Evolutionary conservation across 371 early-diverging fungal genomes (phyloP).

Genomic region (Mortierella sp.): DNA sequence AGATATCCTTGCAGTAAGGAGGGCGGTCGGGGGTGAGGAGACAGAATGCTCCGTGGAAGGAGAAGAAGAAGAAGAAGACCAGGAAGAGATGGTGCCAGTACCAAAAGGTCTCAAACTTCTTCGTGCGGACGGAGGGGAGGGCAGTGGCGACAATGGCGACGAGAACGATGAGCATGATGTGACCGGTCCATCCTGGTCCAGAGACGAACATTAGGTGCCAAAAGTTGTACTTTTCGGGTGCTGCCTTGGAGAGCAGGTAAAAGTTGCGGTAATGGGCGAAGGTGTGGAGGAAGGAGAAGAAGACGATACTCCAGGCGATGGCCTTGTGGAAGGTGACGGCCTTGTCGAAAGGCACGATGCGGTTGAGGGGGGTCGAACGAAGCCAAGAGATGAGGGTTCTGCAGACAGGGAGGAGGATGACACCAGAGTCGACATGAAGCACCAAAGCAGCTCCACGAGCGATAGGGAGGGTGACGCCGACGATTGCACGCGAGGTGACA

Average conservation of each 20-base stretch:
- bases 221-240: constrained; percentile 38
- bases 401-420: constrained; percentile 88
- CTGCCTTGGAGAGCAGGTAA: constrained; percentile 55
- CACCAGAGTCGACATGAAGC: constrained; percentile 78
- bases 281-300: constrained; percentile 81
- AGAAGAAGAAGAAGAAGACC: constrained; percentile 82
- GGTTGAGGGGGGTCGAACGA: constrained; percentile 78
- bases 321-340: constrained; percentile 87
- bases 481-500: constrained; percentile 53
- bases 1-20: constrained; percentile 77
- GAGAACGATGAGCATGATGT: constrained; percentile 77
- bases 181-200: constrained; percentile 87
- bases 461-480: constrained; percentile 65
- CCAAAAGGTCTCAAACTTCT: constrained; percentile 87
- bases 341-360: constrained; percentile 86
- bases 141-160: constrained; percentile 81
- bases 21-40: constrained; percentile 80
- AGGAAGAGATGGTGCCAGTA: constrained; percentile 89
- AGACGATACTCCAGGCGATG: constrained; percentile 81
- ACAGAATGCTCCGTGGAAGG: constrained; percentile 91
- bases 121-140: constrained; percentile 67
- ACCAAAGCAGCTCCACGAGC: constrained; percentile 77
- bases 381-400: constrained; percentile 81
- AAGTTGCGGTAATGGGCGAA: constrained; percentile 86
- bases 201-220: constrained; percentile 65